A percentile compares a stretch with the other conserved stretches of the same genome.
Conservation (phyloP, 2,329 filamentous ascomycete genomes). For the Didymella lethalis region DNA sequence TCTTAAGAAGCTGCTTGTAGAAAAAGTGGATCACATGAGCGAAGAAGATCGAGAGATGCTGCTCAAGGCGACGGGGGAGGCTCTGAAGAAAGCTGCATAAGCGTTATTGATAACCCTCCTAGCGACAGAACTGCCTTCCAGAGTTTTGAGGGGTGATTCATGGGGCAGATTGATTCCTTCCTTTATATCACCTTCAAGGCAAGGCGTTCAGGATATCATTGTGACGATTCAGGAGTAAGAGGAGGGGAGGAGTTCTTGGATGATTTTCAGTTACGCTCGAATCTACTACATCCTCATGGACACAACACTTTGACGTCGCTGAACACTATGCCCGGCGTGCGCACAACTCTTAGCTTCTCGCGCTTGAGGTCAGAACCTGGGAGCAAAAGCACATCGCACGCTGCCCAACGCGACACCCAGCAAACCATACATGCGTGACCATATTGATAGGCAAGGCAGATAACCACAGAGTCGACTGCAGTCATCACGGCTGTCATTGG, state of each 20-base stretch:
- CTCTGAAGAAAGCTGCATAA: slow-evolving; percentile 22
- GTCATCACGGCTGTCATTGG: too few species aligned
- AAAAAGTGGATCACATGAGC: slow-evolving; percentile 52
- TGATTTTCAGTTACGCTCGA: slow-evolving; percentile 2
- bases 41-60: slow-evolving; percentile 44
- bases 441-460: too few species aligned
- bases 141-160: not conserved
- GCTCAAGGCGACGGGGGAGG: slow-evolving; percentile 35
- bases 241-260: slow-evolving; percentile 2
- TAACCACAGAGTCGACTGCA: too few species aligned
- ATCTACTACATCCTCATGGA: slow-evolving; percentile 1
- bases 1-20: slow-evolving; percentile 47
- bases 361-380: not conserved
- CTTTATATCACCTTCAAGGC: not conserved
- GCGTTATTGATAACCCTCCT: not conserved
- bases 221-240: not conserved
- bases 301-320: not conserved
- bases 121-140: not conserved
- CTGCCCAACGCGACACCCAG: not conserved
- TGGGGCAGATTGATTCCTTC: slow-evolving; percentile 1
- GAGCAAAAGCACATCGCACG: not conserved
- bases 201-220: slow-evolving; percentile 15
- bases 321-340: not conserved
- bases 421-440: not conserved
- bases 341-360: too few species aligned